Percentiles rank a stretch among this genome's conserved stretches.
Evolutionary conservation across 441 rosid species (phyloP).

Genomic region (Biscutella laevigata): DNA sequence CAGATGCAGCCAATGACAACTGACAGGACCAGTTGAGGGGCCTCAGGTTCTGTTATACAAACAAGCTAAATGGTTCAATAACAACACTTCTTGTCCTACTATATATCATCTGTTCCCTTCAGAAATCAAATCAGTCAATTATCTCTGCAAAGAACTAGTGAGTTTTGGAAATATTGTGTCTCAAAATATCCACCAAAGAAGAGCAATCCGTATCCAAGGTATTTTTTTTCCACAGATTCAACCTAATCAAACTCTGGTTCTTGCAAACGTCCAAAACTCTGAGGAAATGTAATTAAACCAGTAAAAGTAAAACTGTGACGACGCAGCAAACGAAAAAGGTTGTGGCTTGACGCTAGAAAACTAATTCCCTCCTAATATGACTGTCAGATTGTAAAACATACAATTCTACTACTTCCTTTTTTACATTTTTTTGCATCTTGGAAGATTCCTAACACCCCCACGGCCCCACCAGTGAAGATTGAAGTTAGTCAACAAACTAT

Average conservation of each 20-base stretch:
- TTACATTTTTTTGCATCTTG: neutral
- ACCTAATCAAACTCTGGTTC: too few species aligned
- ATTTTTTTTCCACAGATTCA: too few species aligned
- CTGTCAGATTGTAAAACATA: conserved; percentile 6
- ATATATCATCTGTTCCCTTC: conserved; percentile 21
- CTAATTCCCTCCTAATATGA: conserved; percentile 2
- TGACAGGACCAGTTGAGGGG: conserved; percentile 39
- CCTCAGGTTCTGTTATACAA: conserved; percentile 25
- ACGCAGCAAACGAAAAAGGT: neutral
- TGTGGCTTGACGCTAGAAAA: neutral
- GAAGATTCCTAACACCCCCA: conserved; percentile 17
- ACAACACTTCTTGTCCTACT: conserved; percentile 27
- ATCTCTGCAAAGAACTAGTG: conserved; percentile 15
- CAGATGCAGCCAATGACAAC: conserved; percentile 38
- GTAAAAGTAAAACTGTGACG: neutral
- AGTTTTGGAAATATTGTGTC: conserved; percentile 13
- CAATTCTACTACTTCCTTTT: neutral
- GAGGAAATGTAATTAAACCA: neutral
- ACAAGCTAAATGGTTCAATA: conserved; percentile 17
- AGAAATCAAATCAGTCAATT: conserved; percentile 18
- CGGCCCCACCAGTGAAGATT: conserved; percentile 18
- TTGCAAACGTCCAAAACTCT: neutral
- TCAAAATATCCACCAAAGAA: conserved; percentile 7
- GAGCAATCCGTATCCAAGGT: too few species aligned
- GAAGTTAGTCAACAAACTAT: conserved; percentile 15